A percentile compares a stretch with the other conserved stretches of the same genome.
Conservation (phyloP, 768 basidiomycete species). For the Podaxis sp. region DNA sequence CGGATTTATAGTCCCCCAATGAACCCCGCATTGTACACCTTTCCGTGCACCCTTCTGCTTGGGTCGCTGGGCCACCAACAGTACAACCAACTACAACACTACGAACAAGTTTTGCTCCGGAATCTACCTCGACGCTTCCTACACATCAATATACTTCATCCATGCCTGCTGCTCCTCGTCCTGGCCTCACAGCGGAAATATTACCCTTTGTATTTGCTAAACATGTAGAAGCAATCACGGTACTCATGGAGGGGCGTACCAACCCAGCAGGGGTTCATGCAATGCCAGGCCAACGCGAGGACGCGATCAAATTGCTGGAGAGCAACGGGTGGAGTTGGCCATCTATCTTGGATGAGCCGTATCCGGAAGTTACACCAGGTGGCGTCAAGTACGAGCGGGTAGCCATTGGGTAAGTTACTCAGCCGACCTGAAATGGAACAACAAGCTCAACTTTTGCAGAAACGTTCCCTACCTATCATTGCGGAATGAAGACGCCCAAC, state of each 20-base stretch:
- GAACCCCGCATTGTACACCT: slow-evolving; percentile 68
- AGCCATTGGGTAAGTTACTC: slow-evolving; percentile 36
- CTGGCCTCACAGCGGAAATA: slow-evolving; percentile 14
- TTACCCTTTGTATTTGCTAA: slow-evolving; percentile 38
- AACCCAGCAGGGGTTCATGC: slow-evolving; percentile 14
- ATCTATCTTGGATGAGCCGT: slow-evolving; percentile 44
- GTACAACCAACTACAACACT: slow-evolving; percentile 17
- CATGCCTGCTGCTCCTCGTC: slow-evolving; percentile 13
- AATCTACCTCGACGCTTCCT: slow-evolving; percentile 8
- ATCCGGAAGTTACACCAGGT: slow-evolving; percentile 35
- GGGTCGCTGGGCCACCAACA: slow-evolving; percentile 56
- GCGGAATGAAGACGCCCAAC: slow-evolving; percentile 37
- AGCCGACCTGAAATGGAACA: background rate
- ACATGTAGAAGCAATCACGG: slow-evolving; percentile 43
- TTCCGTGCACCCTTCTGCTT: slow-evolving; percentile 78
- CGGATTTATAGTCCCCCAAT: slow-evolving; percentile 42
- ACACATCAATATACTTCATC: background rate
- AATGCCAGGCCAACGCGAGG: slow-evolving; percentile 20
- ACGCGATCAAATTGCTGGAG: slow-evolving; percentile 35
- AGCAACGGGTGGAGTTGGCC: slow-evolving; percentile 49
- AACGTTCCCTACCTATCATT: slow-evolving; percentile 56
- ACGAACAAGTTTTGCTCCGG: slow-evolving; percentile 13
- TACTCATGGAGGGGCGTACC: slow-evolving; percentile 26
- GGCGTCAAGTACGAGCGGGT: slow-evolving; percentile 41
- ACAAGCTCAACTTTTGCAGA: slow-evolving; percentile 29